A percentile compares a stretch with the other conserved stretches of the same genome.
These are phyloP conservation scores for Beauveria pseudobassiana DNA, from an alignment of 2,329 filamentous ascomycete species.

Conservation along the genomic window DNA sequence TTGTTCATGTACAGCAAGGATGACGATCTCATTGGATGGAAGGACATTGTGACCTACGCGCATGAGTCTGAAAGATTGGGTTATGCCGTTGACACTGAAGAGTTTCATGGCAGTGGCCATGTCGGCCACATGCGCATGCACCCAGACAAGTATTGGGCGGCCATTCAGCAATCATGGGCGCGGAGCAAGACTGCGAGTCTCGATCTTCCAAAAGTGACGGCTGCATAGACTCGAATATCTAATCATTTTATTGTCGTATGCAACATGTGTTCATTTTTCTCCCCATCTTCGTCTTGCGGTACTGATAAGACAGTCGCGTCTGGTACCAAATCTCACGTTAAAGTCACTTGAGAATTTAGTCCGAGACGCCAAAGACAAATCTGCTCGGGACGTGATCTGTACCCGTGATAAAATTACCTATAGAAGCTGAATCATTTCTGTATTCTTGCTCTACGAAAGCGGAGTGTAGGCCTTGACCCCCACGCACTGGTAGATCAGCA, in stretches of 20 bases:
- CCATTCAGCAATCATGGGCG: constrained; percentile 21
- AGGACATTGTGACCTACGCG: constrained; percentile 49
- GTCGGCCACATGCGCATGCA: constrained; percentile 54
- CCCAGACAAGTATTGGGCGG: constrained; percentile 49
- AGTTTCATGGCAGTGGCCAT: constrained; percentile 52
- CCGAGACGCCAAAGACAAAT: no score
- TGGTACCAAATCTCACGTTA: no score
- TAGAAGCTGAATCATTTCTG: no score
- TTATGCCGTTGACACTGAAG: constrained; percentile 32
- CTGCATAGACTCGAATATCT: background rate
- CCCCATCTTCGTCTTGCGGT: no score
- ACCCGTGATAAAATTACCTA: no score
- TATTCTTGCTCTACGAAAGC: background rate
- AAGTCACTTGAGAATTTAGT: no score
- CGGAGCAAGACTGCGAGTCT: background rate
- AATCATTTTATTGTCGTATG: no score
- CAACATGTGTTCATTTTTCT: background rate
- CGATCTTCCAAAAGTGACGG: background rate
- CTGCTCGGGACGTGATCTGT: no score
- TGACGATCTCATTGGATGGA: constrained; percentile 47
- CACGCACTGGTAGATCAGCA: background rate
- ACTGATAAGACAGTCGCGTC: no score
- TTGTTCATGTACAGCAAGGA: constrained; percentile 53
- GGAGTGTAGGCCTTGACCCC: background rate
- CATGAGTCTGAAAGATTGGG: constrained; percentile 39